Conservation (phyloP, 2,329 filamentous ascomycete species). For the Myriosclerotinia curreyana region DNA sequence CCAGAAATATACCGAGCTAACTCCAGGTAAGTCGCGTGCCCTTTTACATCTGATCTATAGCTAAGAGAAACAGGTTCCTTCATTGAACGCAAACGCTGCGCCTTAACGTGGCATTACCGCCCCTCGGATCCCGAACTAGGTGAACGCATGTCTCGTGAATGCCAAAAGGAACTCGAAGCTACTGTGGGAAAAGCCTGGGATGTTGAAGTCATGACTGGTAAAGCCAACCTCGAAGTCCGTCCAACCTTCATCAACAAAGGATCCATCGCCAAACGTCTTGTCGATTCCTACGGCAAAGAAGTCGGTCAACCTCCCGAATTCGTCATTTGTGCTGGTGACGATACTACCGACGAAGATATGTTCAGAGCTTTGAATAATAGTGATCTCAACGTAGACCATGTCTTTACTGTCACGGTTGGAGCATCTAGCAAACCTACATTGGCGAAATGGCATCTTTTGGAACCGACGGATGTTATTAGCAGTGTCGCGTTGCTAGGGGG, state of each 20-base stretch:
- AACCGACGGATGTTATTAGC: conserved; percentile 84
- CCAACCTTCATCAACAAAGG: conserved; percentile 98
- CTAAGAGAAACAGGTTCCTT: conserved; percentile 64
- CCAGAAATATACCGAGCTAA: conserved; percentile 82
- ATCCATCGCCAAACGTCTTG: conserved; percentile 82
- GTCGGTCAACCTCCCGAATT: conserved; percentile 69
- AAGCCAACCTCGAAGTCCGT: conserved; percentile 95
- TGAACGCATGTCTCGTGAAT: conserved; percentile 73
- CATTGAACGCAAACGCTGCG: conserved; percentile 90
- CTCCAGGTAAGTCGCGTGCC: conserved; percentile 59
- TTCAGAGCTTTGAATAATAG: conserved; percentile 75
- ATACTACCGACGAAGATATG: conserved; percentile 96
- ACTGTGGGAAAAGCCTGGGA: conserved; percentile 78
- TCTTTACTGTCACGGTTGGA: conserved; percentile 90
- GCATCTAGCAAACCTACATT: conserved; percentile 89
- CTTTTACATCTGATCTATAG: not conserved
- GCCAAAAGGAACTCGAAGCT: conserved; percentile 74
- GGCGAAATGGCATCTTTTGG: conserved; percentile 84
- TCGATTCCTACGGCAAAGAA: conserved; percentile 62
- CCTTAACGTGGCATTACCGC: conserved; percentile 96
- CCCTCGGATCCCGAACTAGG: conserved; percentile 85
- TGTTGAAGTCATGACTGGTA: conserved; percentile 94
- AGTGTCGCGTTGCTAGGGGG: conserved; percentile 52
- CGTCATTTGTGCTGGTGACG: conserved; percentile 86
- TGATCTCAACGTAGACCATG: conserved; percentile 58